Conservation (phyloP, 768 basidiomycete species). For the Omphalotus guepiniiformis region DNA sequence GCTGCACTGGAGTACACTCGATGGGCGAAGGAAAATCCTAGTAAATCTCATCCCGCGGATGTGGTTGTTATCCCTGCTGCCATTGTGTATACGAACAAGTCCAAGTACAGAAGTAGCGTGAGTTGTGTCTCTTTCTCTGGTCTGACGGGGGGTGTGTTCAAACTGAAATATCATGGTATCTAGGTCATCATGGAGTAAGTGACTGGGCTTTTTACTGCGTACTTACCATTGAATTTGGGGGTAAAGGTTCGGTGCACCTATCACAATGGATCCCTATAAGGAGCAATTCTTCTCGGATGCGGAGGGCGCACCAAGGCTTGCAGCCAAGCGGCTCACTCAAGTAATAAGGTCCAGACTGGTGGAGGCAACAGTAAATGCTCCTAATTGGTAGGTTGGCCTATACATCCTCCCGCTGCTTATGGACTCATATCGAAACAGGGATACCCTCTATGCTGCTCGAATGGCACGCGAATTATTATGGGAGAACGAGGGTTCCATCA, state of each 20-base stretch:
- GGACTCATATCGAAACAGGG: constrained; percentile 44
- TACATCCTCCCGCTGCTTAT: neutral
- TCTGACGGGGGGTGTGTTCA: neutral
- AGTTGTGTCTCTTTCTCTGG: constrained; percentile 24
- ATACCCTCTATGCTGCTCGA: constrained; percentile 82
- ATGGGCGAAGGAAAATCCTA: constrained; percentile 61
- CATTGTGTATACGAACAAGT: constrained; percentile 94
- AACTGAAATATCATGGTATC: neutral
- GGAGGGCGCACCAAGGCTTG: constrained; percentile 67
- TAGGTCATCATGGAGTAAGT: constrained; percentile 74
- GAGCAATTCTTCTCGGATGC: constrained; percentile 69
- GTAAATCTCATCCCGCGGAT: constrained; percentile 36
- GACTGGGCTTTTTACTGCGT: constrained; percentile 11
- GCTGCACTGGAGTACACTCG: constrained; percentile 89
- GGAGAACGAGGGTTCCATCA: constrained; percentile 73
- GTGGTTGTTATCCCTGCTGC: constrained; percentile 76
- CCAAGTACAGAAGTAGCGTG: constrained; percentile 89
- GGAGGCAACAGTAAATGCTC: constrained; percentile 82
- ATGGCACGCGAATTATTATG: constrained; percentile 95
- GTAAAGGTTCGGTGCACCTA: constrained; percentile 76
- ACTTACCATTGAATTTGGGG: neutral
- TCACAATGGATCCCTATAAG: constrained; percentile 68
- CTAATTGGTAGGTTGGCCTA: constrained; percentile 72
- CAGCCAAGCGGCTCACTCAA: constrained; percentile 84
- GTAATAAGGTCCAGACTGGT: constrained; percentile 67